These are phyloP conservation scores for Flueggea neowawraea DNA, from an alignment of 441 rosid species.

Conservation along the genomic window DNA sequence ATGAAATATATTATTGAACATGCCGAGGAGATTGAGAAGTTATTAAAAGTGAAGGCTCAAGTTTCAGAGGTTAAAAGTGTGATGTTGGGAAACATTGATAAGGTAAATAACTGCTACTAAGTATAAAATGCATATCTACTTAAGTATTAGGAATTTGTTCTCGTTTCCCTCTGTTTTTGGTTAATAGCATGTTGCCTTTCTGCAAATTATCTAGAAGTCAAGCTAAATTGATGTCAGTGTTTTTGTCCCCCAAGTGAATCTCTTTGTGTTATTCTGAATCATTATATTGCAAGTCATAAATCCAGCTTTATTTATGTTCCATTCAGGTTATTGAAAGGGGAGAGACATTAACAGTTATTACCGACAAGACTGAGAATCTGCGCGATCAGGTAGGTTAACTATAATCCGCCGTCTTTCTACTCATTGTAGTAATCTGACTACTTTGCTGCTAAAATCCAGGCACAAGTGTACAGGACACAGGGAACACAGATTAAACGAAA, in stretches of 20 bases:
- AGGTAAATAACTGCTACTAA: constrained; percentile 30
- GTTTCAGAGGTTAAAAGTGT: constrained; percentile 90
- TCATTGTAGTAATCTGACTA: background rate
- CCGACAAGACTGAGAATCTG: constrained; percentile 66
- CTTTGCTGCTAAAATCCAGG: constrained; percentile 34
- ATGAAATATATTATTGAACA: constrained; percentile 85
- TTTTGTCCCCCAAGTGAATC: no score
- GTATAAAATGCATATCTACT: background rate
- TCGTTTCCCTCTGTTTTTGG: background rate
- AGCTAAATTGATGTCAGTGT: no score
- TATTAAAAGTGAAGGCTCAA: constrained; percentile 88
- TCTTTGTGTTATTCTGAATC: no score
- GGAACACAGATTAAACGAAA: constrained; percentile 70
- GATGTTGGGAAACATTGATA: constrained; percentile 84
- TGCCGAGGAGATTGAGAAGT: constrained; percentile 84
- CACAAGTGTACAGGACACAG: constrained; percentile 57
- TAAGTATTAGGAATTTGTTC: background rate
- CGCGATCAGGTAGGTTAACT: constrained; percentile 51
- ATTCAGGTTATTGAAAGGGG: constrained; percentile 78
- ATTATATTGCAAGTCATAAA: background rate
- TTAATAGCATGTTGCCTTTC: no score
- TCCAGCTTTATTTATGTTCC: background rate
- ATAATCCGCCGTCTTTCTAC: background rate
- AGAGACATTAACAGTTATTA: constrained; percentile 51
- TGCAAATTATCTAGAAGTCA: no score